Base-by-base conservation (phyloP, 768 basidiomycete species). In the Russula brevipes region DNA sequence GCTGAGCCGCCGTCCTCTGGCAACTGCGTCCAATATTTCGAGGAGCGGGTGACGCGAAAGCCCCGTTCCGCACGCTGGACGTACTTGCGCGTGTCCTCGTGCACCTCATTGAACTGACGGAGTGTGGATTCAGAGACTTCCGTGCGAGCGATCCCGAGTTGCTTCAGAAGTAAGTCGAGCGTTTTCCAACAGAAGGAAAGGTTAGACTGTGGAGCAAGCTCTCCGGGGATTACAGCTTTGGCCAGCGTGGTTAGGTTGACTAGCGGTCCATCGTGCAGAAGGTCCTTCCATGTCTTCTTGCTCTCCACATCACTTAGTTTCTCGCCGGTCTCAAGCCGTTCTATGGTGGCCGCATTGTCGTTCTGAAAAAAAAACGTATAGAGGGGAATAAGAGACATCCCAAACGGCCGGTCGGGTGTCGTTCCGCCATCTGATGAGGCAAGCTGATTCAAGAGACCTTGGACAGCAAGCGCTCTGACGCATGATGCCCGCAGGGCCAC, bases 161-260 rank as follows among this genome's bases (percentile, higher is more conserved):
- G 36, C 31, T 30, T 63, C 44, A 52, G 17, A 30, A 63, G 61
- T 10, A 57, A 16, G 36, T 63, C 51, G 44, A 63, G 51, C n/a
- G 57, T 41, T 16, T 16, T 52, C 61, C 61, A 63, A 19, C 57
- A 63, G 30, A 63, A 31, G 5, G 61, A 52, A 35, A 63, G 61
- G 30, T 11, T 35, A 2, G n/a, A 47, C 3, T 24, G 44, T 11
- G 24, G 44, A 7, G 24, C 49, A 5, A 24, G 12, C 14, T 46
- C 51, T 17, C 38, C 5, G 11, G 5, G 17, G 24, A 31, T 56
- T 39, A 63, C 16, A 36, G 44, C 51, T 2, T 47, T 16, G 8
- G 56, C 35, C 5, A 63, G 57, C 4, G 53, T 41, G 4, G 38
- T 41, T 36, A 63, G 41, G 54, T 63, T 63, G 30, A 41, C 24